These are phyloP conservation scores for Pugionium dolabratum DNA, from an alignment of 345 rosid genomes.

Conservation along the genomic window DNA sequence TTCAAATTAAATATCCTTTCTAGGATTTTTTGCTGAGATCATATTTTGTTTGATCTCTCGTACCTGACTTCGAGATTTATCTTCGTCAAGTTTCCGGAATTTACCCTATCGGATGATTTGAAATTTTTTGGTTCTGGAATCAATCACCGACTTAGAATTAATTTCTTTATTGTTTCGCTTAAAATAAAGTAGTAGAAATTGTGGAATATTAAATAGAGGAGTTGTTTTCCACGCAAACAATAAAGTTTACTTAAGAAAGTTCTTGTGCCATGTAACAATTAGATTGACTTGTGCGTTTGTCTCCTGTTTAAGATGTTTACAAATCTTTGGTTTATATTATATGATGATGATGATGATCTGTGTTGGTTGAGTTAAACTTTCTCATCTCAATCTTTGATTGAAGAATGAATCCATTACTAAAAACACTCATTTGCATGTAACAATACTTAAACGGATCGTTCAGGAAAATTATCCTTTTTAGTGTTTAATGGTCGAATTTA, in stretches of 20 bases:
- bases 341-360: constrained; percentile 2
- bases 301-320: constrained; percentile 6
- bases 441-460: neutral
- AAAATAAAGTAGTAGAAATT: too few species aligned
- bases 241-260: neutral
- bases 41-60: too few species aligned
- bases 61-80: too few species aligned
- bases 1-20: too few species aligned
- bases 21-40: too few species aligned
- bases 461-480: neutral
- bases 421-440: constrained; percentile 7
- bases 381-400: constrained; percentile 16
- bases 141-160: neutral
- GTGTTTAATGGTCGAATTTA: constrained; percentile 5
- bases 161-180: too few species aligned
- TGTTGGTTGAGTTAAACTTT: constrained; percentile 22
- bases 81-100: too few species aligned
- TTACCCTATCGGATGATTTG: too few species aligned
- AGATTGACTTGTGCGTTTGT: neutral
- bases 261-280: neutral
- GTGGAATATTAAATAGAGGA: too few species aligned
- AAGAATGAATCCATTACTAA: neutral
- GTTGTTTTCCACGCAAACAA: too few species aligned
- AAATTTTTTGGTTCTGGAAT: neutral
- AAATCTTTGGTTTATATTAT: neutral